Conservation (phyloP, 2,329 filamentous ascomycete genomes). For the Diaporthe ampelina region DNA sequence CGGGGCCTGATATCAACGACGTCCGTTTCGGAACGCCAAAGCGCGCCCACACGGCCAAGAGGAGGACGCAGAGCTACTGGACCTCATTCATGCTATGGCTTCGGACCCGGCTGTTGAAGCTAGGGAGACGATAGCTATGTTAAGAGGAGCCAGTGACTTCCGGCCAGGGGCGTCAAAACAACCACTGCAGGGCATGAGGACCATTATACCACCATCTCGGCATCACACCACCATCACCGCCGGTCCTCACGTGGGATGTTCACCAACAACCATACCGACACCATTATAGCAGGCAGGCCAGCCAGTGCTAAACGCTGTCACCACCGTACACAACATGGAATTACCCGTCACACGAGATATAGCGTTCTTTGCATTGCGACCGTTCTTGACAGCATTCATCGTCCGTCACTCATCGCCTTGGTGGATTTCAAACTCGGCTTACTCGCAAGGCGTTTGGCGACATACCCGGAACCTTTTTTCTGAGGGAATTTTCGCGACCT, state of each 20-base stretch:
- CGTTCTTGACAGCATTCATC: constrained; percentile 20
- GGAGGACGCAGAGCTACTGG: constrained; percentile 73
- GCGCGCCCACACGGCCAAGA: constrained; percentile 66
- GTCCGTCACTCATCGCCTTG: constrained; percentile 1
- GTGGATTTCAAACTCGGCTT: constrained; percentile 14
- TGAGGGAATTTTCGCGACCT: constrained; percentile 3
- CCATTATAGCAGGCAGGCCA: not conserved
- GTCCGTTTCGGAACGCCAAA: constrained; percentile 59
- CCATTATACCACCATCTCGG: not conserved
- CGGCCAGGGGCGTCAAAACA: not conserved
- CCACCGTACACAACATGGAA: constrained; percentile 8
- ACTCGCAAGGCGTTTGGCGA: constrained; percentile 34
- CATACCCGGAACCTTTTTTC: constrained; percentile 8
- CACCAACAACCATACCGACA: not conserved
- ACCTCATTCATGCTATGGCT: constrained; percentile 75
- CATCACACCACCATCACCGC: not conserved
- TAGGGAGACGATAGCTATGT: constrained; percentile 48
- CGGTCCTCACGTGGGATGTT: not conserved
- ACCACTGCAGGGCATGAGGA: not conserved
- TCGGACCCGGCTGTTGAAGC: constrained; percentile 66
- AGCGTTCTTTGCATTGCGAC: constrained; percentile 25
- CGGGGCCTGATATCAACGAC: constrained; percentile 56
- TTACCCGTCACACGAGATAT: constrained; percentile 21
- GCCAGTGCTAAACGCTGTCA: not conserved
- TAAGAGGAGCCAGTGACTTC: not conserved